phyloP scores from a whole-genome alignment of 2,329 filamentous ascomycete species.

The Penicillium decumbens region DNA sequence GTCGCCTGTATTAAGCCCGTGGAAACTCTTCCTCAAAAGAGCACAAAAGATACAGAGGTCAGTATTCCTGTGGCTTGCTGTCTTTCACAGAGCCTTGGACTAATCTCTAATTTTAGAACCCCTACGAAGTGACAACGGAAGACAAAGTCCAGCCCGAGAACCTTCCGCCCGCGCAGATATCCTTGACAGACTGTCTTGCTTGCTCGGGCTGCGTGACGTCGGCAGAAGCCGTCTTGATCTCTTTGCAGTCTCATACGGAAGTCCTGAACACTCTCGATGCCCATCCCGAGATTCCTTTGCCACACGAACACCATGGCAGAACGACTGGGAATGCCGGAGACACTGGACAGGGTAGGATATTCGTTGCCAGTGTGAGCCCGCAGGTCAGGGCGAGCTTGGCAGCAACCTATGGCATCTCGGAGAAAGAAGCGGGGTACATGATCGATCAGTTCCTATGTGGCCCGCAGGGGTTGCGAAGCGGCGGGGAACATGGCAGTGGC shows the following conservation, averaged over 20 bases:
- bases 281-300: slow-evolving; percentile 42
- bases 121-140: slow-evolving; percentile 89
- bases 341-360: slow-evolving; percentile 61
- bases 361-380: slow-evolving; percentile 88
- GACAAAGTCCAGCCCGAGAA: slow-evolving; percentile 61
- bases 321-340: slow-evolving; percentile 45
- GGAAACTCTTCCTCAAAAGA: slow-evolving; percentile 73
- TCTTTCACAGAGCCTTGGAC: slow-evolving; percentile 3
- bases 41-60: slow-evolving; percentile 48
- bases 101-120: slow-evolving; percentile 43
- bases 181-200: slow-evolving; percentile 91
- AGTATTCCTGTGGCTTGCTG: slow-evolving; percentile 12
- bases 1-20: slow-evolving; percentile 98
- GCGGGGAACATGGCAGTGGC: slow-evolving; percentile 67
- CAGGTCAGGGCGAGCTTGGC: slow-evolving; percentile 86
- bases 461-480: slow-evolving; percentile 61
- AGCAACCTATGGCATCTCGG: slow-evolving; percentile 71
- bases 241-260: slow-evolving; percentile 87
- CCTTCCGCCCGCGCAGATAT: slow-evolving; percentile 78
- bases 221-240: slow-evolving; percentile 94
- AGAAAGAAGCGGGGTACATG: slow-evolving; percentile 72
- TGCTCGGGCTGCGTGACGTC: slow-evolving; percentile 98
- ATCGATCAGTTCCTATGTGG: slow-evolving; percentile 74
- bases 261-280: slow-evolving; percentile 77
- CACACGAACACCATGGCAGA: slow-evolving; percentile 18